These are phyloP conservation scores for Pyrus betulifolia DNA, from an alignment of 306 rosid genomes.

Conservation along the genomic window DNA sequence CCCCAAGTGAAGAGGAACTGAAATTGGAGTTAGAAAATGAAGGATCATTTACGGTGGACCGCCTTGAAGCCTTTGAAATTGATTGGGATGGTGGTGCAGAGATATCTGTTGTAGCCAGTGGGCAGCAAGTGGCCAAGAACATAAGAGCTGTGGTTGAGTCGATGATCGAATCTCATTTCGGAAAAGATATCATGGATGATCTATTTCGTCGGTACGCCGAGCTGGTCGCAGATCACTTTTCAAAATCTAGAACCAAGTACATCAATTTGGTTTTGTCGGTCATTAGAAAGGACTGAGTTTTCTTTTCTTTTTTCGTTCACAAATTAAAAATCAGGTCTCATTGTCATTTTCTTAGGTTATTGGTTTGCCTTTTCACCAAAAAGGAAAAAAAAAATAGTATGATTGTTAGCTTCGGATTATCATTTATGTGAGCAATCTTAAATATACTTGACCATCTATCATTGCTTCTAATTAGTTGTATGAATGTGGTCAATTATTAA, in stretches of 20 bases:
- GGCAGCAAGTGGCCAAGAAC: conserved; percentile 38
- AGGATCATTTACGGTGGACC: conserved; percentile 52
- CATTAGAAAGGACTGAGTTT: conserved; percentile 9
- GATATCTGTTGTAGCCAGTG: conserved; percentile 10
- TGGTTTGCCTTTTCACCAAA: too few relatives aligned
- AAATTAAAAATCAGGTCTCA: too few relatives aligned
- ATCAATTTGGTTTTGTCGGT: conserved; percentile 51
- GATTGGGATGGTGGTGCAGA: conserved; percentile 47
- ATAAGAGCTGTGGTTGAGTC: conserved; percentile 72
- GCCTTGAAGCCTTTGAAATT: conserved; percentile 25
- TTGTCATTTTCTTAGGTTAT: too few relatives aligned
- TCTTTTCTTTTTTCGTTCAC: neutral
- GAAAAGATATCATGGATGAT: conserved; percentile 38
- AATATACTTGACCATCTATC: too few relatives aligned
- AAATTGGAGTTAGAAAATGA: conserved; percentile 38
- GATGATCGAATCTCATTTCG: conserved; percentile 59
- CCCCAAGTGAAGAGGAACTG: conserved; percentile 56
- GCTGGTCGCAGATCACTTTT: conserved; percentile 37
- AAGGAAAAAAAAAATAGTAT: too few relatives aligned
- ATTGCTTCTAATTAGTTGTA: too few relatives aligned
- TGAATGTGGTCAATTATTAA: too few relatives aligned
- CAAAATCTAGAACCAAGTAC: conserved; percentile 29
- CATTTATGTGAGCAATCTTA: too few relatives aligned
- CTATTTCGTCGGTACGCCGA: conserved; percentile 31
- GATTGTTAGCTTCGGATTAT: too few relatives aligned